phyloP scores from a whole-genome alignment of 78 protist genomes.

The Tieghemostelium lacteum region DNA sequence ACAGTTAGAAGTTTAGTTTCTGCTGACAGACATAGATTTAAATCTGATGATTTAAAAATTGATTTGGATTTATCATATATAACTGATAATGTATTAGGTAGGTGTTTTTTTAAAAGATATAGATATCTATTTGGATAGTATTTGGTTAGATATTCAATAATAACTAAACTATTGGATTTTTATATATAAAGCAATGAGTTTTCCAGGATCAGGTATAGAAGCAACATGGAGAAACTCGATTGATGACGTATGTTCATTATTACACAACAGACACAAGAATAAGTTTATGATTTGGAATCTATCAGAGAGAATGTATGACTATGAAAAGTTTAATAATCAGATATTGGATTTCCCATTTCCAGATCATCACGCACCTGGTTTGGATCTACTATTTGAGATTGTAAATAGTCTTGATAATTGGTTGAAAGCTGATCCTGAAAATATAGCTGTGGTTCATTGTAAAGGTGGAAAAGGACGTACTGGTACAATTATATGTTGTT shows the following conservation, averaged over 20 bases:
- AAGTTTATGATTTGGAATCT: conserved; percentile 83
- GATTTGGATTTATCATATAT: conserved; percentile 82
- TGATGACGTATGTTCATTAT: conserved; percentile 66
- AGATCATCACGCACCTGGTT: conserved; percentile 95
- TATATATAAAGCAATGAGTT: conserved; percentile 67
- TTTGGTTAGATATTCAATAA: not conserved
- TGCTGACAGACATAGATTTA: conserved; percentile 65
- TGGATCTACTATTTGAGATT: conserved; percentile 79
- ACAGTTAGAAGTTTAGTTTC: conserved; percentile 55
- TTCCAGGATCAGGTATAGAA: conserved; percentile 75
- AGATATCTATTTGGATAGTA: not conserved
- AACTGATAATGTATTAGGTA: conserved; percentile 63
- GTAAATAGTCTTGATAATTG: conserved; percentile 67
- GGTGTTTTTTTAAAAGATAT: not conserved
- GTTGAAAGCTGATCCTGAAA: conserved; percentile 62
- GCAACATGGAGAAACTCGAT: conserved; percentile 74
- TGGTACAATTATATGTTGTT: conserved; percentile 66
- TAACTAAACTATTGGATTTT: not conserved
- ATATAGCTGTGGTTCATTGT: conserved; percentile 93
- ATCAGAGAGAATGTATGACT: conserved; percentile 56
- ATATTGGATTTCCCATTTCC: conserved; percentile 86
- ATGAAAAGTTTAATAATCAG: conserved; percentile 70
- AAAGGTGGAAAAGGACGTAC: conserved; percentile 86
- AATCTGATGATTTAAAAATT: conserved; percentile 22
- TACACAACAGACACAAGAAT: conserved; percentile 38